A percentile compares a stretch with the other conserved stretches of the same genome.
These are phyloP conservation scores for Alternaria ethzedia DNA, from an alignment of 2,329 filamentous ascomycete genomes.

Conservation along the genomic window DNA sequence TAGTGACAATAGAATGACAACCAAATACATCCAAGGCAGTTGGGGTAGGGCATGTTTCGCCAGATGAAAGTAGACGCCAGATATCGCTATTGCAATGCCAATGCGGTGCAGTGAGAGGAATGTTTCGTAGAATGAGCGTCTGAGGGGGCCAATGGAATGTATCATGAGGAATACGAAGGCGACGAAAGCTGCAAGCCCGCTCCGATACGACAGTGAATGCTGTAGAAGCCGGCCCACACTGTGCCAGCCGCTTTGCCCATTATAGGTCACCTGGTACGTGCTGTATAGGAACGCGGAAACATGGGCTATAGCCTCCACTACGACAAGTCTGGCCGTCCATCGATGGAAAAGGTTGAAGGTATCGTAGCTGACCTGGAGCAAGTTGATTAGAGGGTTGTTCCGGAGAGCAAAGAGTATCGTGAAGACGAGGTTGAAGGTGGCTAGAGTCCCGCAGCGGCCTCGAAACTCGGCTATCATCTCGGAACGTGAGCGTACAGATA, in stretches of 20 bases:
- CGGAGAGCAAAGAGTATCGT: constrained; percentile 73
- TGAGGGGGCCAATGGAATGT: constrained; percentile 70
- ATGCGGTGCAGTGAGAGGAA: constrained; percentile 75
- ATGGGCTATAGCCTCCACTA: constrained; percentile 70
- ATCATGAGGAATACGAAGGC: constrained; percentile 66
- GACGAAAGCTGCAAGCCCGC: constrained; percentile 66
- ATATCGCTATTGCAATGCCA: constrained; percentile 63
- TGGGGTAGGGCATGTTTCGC: constrained; percentile 61
- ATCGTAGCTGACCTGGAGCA: constrained; percentile 75
- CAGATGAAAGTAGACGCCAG: constrained; percentile 70
- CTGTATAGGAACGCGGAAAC: constrained; percentile 62
- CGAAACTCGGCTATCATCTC: constrained; percentile 64
- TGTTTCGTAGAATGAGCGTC: constrained; percentile 79
- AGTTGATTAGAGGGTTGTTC: constrained; percentile 75
- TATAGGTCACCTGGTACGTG: constrained; percentile 48
- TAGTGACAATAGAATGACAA: constrained; percentile 65
- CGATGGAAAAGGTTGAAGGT: constrained; percentile 79
- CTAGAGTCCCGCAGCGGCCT: constrained; percentile 72
- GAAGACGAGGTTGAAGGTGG: constrained; percentile 76
- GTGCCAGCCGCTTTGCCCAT: constrained; percentile 52
- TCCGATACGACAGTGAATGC: constrained; percentile 56
- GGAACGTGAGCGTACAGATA: constrained; percentile 72
- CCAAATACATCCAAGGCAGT: constrained; percentile 64
- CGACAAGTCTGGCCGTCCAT: constrained; percentile 76
- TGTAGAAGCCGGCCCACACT: constrained; percentile 36